Percentiles rank a stretch among this genome's conserved stretches.
Evolutionary conservation across 2,329 filamentous ascomycete species (phyloP).

Genomic region (Drechslerella coelobrocha): DNA sequence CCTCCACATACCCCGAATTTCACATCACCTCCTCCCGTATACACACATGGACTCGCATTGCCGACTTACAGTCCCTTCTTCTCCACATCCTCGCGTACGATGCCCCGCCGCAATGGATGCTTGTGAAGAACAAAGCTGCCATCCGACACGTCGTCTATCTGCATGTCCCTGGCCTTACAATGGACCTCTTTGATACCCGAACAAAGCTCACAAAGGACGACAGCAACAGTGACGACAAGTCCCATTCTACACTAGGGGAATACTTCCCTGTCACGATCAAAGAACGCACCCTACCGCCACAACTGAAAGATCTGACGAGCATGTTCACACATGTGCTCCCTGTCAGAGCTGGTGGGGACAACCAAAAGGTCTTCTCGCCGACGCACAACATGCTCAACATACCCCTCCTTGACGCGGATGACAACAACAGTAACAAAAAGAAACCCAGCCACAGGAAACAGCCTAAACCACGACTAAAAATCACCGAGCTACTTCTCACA

Average conservation of each 20-base stretch:
- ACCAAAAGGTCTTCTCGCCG: constrained; percentile 61
- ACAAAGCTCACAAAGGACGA: constrained; percentile 56
- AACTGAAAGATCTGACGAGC: constrained; percentile 60
- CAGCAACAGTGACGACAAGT: background rate
- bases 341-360: constrained; percentile 83
- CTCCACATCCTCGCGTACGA: constrained; percentile 73
- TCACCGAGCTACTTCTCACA: constrained; percentile 78
- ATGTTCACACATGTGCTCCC: constrained; percentile 92
- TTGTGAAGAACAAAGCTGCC: constrained; percentile 68
- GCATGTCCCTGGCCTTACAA: constrained; percentile 90
- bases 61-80: constrained; percentile 69
- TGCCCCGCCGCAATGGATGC: constrained; percentile 70
- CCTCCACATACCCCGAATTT: constrained; percentile 54
- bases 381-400: constrained; percentile 76
- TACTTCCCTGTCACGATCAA: constrained; percentile 54
- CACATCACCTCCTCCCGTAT: constrained; percentile 60
- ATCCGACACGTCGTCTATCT: constrained; percentile 83
- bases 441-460: constrained; percentile 56
- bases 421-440: constrained; percentile 67
- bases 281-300: constrained; percentile 57
- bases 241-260: constrained; percentile 22
- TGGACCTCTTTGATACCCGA: constrained; percentile 80
- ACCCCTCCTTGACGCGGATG: constrained; percentile 79
- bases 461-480: constrained; percentile 55
- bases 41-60: constrained; percentile 68